Percentiles rank a stretch among this genome's conserved stretches.
phyloP scores from a whole-genome alignment of 305 asterid genomes.

The Withania somnifera region DNA sequence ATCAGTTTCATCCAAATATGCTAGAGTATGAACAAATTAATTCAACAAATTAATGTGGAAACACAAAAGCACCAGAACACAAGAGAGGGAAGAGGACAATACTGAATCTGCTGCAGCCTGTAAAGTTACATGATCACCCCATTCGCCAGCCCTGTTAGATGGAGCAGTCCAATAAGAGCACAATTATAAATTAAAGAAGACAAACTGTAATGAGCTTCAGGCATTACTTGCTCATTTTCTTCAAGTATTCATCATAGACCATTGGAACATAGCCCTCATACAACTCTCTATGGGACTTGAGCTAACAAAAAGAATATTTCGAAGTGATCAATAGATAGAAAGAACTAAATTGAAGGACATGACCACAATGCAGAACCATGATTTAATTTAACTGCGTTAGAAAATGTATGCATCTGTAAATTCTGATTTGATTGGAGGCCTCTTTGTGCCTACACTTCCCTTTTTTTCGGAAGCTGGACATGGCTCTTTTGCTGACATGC shows the following conservation, averaged over 20 bases:
- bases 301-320: conserved; percentile 33
- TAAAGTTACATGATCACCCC: conserved; percentile 92
- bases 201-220: conserved; percentile 2
- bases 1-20: neutral
- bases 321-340: neutral
- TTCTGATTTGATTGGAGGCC: neutral
- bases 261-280: conserved; percentile 76
- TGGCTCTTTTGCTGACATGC: neutral
- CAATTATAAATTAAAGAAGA: conserved; percentile 1
- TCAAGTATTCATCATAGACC: conserved; percentile 57
- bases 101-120: conserved; percentile 98
- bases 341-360: neutral
- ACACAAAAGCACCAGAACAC: neutral
- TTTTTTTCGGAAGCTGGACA: neutral
- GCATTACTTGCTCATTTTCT: conserved; percentile 56
- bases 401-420: neutral
- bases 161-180: conserved; percentile 9
- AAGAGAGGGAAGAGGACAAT: conserved; percentile 4
- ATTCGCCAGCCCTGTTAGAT: conserved; percentile 63
- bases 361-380: neutral
- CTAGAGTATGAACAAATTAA: neutral
- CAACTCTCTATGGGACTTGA: conserved; percentile 54
- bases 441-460: neutral
- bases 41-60: neutral
- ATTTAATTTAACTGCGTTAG: neutral